Evolutionary conservation across 2,329 filamentous ascomycete genomes (phyloP), one percentile per base, ranked within the genome.

Genomic region (Aspergillus calidoustus): DNA sequence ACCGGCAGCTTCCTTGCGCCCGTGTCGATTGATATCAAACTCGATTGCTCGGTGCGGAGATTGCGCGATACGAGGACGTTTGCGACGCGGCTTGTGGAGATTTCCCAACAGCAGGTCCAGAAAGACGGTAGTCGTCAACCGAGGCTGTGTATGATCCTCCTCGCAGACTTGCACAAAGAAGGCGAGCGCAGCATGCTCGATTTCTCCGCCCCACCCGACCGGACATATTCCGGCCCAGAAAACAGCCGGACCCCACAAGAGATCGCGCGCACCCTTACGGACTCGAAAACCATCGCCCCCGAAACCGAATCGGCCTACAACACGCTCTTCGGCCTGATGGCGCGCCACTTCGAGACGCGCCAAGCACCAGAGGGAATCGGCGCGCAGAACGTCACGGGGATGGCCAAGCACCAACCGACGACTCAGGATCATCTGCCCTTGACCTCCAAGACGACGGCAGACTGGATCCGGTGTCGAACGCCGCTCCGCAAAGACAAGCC

Each of bases 11-110:
- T 55, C 34, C 55, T 62, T 1, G 49, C 43, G 11, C 55, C 60
- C 0, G 55, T 59, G 8, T 50, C 46, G 11, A 62, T 55, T 4
- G 55, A 54, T 4, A 22, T n/a, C 2, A 31, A 22, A 7, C 31
- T 55, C 0, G 38, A 34, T 7, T 52, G 55, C 46, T 22, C 19
- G n/a, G 23, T 48, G 8, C 22, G 41, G 2, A 43, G 25, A 30
- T 44, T 62, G 30, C 60, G 60, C 2, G 44, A 62, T 11, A 55
- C 60, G 5, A 48, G 28, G 7, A 62, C 46, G 22, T 62, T 62
- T 8, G 50, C 49, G 19, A 62, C 60, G 15, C 44, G 54, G 22
- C 55, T 48, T 8, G 51, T 62, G 19, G 30, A 34, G 15, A 47
- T 62, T 9, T 28, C 34, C 30, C 60, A 62, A n/a, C 34, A 8